These are phyloP conservation scores for Heimioporus retisporus DNA, from an alignment of 1,284 basidiomycete species.

Conservation along the genomic window DNA sequence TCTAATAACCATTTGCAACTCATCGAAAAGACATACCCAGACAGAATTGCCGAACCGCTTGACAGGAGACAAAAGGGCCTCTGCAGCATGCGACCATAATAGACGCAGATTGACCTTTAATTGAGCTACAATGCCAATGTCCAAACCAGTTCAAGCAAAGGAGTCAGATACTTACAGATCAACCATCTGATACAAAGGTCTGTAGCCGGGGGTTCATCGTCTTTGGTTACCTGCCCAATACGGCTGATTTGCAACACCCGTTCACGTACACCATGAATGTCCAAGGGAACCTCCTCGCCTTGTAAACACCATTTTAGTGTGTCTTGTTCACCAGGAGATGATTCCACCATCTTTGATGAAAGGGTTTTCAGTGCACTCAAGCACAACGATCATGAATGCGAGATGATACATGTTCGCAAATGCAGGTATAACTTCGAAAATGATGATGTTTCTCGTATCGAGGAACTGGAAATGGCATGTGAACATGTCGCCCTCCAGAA, in stretches of 20 bases:
- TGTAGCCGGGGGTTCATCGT: conserved; percentile 62
- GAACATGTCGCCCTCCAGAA: neutral
- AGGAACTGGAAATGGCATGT: conserved; percentile 21
- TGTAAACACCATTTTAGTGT: conserved; percentile 74
- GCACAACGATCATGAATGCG: conserved; percentile 68
- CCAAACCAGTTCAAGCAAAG: neutral
- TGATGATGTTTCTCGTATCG: conserved; percentile 37
- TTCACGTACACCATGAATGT: conserved; percentile 85
- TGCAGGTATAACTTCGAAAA: conserved; percentile 59
- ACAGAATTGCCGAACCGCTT: conserved; percentile 73
- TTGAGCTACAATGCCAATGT: conserved; percentile 66
- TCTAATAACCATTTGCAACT: conserved; percentile 56
- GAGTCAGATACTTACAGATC: conserved; percentile 54
- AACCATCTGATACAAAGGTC: conserved; percentile 72
- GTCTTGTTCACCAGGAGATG: conserved; percentile 59
- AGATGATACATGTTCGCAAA: conserved; percentile 61
- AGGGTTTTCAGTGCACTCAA: conserved; percentile 67
- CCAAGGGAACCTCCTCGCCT: conserved; percentile 80
- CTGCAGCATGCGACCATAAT: conserved; percentile 84
- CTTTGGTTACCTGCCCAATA: conserved; percentile 63
- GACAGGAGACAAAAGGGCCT: conserved; percentile 70
- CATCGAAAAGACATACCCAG: conserved; percentile 78
- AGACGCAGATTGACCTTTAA: conserved; percentile 94
- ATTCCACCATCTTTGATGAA: conserved; percentile 52
- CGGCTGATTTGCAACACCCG: conserved; percentile 79